Base-by-base conservation (phyloP, 768 basidiomycete genomes). In the Postia placenta region DNA sequence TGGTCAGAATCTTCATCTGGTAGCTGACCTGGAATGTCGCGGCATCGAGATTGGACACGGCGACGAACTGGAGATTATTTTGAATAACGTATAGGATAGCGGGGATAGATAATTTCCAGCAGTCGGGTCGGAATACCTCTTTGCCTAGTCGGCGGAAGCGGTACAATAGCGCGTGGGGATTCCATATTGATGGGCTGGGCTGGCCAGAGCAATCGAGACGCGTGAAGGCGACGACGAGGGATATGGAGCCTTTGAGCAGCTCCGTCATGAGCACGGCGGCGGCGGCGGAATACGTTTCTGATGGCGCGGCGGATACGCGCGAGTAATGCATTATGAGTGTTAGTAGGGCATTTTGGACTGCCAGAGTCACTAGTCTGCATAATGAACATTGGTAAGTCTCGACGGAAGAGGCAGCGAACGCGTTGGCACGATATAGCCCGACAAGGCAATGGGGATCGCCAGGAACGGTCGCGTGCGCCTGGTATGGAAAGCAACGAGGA, bases 321-420 rank as follows among this genome's bases (percentile, higher is more conserved):
- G 95, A 96, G 68, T 95, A 90, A 72, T 96, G 93, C 89, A 98
- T 94, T 64, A 97, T 86, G 65, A 98, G 80, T 27, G 92, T 88
- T 48, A 98, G 65, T 48, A 82, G 71, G 19, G 92, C 92, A 69
- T 97, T 97, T 71, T 98, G 94, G 44, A 92, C 78, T 43, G 91
- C 91, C 64, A 93, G 76, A n/a, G 84, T 87, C 51, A 88, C 74
- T 49, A 90, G 75, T 45, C 87, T 90, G 61, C n/a, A 35, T 15
- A 30, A 42, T 40, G 48, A 42, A 20, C 30, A 38, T 27, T 5
- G 45, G 48, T 50, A 11, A 49, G 42, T 2, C 27, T 27, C 23
- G 14, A 42, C 33, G 24, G 35, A 22, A 30, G 22, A 39, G 33
- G 46, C 45, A 40, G 49, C 41, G 54, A 41, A 9, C 23, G 19